Percentiles rank a stretch among this genome's conserved stretches.
These are phyloP conservation scores for Fusarium avenaceum DNA, from an alignment of 2,329 filamentous ascomycete species.

Conservation along the genomic window DNA sequence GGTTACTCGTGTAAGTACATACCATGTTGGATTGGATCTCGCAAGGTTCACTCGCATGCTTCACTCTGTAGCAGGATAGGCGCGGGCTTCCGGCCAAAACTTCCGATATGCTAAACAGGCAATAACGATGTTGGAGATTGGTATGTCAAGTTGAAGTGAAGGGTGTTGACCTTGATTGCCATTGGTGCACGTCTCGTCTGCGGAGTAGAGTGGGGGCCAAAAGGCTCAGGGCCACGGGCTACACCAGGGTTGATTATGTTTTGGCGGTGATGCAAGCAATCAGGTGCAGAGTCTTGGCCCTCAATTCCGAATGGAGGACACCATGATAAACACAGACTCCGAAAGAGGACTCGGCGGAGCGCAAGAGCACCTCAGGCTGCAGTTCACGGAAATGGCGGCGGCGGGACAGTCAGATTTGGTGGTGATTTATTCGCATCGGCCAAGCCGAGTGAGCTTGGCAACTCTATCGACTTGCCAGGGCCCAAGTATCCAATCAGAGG, in stretches of 20 bases:
- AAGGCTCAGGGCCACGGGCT: neutral
- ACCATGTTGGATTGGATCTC: neutral
- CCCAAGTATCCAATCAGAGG: constrained; percentile 33
- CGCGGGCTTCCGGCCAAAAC: constrained; percentile 6
- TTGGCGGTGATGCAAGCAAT: constrained; percentile 26
- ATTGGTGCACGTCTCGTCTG: constrained; percentile 12
- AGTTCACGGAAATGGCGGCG: constrained; percentile 37
- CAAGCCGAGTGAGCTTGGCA: constrained; percentile 49
- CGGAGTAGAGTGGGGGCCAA: constrained; percentile 1
- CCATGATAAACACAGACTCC: constrained; percentile 35
- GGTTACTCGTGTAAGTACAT: constrained; percentile 26
- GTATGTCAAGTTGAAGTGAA: neutral
- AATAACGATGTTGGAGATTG: constrained; percentile 21
- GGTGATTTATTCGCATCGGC: constrained; percentile 45
- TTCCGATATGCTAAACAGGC: constrained; percentile 9
- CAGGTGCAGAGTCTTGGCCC: constrained; percentile 16
- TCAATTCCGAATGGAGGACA: constrained; percentile 23
- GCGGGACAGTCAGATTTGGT: constrained; percentile 38
- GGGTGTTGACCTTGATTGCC: constrained; percentile 7
- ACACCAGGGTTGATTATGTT: neutral
- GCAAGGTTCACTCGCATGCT: constrained; percentile 5
- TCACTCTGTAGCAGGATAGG: neutral
- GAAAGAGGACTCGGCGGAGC: constrained; percentile 38
- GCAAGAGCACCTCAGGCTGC: neutral
- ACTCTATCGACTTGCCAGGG: constrained; percentile 43